Evolutionary conservation across 768 basidiomycete genomes (phyloP), one percentile per base, ranked within the genome.

Genomic region (Bullera alba): DNA sequence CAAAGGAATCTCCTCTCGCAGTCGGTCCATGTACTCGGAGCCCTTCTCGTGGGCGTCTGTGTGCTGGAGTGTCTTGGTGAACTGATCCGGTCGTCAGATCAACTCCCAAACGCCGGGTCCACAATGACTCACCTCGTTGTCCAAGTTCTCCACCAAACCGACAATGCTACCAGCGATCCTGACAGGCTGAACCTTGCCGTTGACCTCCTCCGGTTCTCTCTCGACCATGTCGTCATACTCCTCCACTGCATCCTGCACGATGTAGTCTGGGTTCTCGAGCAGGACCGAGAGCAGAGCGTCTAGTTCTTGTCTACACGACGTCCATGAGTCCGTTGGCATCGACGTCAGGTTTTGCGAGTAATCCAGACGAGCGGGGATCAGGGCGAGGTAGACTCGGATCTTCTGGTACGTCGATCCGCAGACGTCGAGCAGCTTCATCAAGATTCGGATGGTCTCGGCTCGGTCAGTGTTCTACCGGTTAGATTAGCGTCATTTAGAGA

Each of bases 21-120:
- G 77, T 42, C 95, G 81, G 68, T 96, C 95, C 37, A 99, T 86
- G 68, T 99, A 99, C 73, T 99, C 95, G n/a, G 87, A 89, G 2
- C 95, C 91, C 48, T 63, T 63, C 53, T 69, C 67, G 69, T 99
- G 95, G 6, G 95, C 93, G 65, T 99, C 95, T 57, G 95, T 90
- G 67, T 96, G 90, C 80, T 97, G 95, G 28, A 99, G 75, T 63
- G 88, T 91, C 67, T 87, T 87, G 37, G 91, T 96, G 72, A 99
- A 99, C 75, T 71, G 42, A 1, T 29, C 4, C 14, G 12, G 1
- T 37, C 23, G 26, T 42, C 23, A 35, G 15, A 26, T 8, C 27
- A 4, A 8, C 32, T 7, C 28, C 22, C 17, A 30, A 6, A 19
- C 26, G 7, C 21, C 28, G 30, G 37, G 1, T 19, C 8, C n/a